Evolutionary conservation across 305 asterid species (phyloP), one percentile per base, ranked within the genome.

Genomic region (Coffea humblotiana): DNA sequence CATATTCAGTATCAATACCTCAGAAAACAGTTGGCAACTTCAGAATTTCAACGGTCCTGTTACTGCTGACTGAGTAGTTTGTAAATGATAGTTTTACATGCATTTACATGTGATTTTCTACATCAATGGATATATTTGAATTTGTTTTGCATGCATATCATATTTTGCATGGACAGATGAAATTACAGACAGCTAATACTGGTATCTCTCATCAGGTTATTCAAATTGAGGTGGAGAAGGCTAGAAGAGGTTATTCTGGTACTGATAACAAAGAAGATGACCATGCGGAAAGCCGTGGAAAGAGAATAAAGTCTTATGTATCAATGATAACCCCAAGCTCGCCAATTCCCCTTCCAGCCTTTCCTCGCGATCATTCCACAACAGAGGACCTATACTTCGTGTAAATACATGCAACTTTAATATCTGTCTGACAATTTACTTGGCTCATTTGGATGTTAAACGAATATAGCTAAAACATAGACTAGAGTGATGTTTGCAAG

Each of bases 321-420:
- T 76, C 72, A 19, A 84, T 52, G 54, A 60, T 65, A 66, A 25
- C 84, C 71, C 78, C 85, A 72, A 91, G 90, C 88, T 83, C 88
- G 29, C 93, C 93, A 56, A 84, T 90, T 85, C 91, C 90, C 82
- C 80, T 88, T 83, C 90, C 89, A 61, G 71, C 79, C 60, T 29
- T 74, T 74, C 40, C 83, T 65, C 77, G 72, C 45, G 71, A 54
- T 68, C 81, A 75, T 45, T 80, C 79, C 21, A 76, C 51, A 32
- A 89, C 82, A 52, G 90, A 80, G 37, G 97, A 89, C 48, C 77
- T 88, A 29, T 92, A 84, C 80, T 88, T 86, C 78, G 87, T 84
- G 97, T 90, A 66, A 79, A 83, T 71, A 61, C 66, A 61, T 21
- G 29, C 66, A 61, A 61, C 66, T 61, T n/a, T 61, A 80, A 60